Evolutionary conservation across 257 asterid genomes (phyloP).

Genomic region (Knoxia roxburghii): DNA sequence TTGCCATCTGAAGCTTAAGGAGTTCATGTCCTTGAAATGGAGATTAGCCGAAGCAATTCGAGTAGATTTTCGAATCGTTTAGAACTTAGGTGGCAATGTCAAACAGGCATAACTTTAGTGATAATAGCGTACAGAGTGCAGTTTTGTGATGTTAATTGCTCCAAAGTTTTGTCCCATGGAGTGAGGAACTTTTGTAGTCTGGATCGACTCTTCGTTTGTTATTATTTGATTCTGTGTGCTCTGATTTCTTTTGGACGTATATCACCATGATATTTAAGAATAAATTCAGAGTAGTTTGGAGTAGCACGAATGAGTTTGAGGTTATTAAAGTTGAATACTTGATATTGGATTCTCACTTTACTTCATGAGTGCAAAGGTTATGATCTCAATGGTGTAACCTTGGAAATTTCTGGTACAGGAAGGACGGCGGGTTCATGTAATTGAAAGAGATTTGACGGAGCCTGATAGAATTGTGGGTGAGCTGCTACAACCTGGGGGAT

Average conservation of each 20-base stretch:
- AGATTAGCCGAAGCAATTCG: neutral
- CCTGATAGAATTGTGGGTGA: slow-evolving; percentile 45
- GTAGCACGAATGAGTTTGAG: neutral
- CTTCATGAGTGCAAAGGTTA: neutral
- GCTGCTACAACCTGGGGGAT: slow-evolving; percentile 45
- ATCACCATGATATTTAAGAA: neutral
- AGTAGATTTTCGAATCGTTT: neutral
- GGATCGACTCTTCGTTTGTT: neutral
- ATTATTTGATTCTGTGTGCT: neutral
- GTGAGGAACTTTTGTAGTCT: neutral
- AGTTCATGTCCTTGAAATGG: neutral
- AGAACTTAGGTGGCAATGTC: neutral
- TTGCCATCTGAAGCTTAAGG: neutral
- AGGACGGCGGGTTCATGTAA: slow-evolving; percentile 37
- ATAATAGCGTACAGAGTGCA: neutral
- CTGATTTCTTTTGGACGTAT: neutral
- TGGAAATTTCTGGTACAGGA: slow-evolving; percentile 24
- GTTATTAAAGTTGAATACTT: neutral
- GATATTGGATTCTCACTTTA: neutral
- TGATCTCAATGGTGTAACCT: neutral
- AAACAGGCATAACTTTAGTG: neutral
- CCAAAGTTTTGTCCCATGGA: neutral
- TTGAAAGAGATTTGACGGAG: slow-evolving; percentile 41
- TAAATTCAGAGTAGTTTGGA: neutral
- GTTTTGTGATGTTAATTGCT: neutral